phyloP scores from a whole-genome alignment of 1,284 basidiomycete genomes.

The Coniferiporia weirii region DNA sequence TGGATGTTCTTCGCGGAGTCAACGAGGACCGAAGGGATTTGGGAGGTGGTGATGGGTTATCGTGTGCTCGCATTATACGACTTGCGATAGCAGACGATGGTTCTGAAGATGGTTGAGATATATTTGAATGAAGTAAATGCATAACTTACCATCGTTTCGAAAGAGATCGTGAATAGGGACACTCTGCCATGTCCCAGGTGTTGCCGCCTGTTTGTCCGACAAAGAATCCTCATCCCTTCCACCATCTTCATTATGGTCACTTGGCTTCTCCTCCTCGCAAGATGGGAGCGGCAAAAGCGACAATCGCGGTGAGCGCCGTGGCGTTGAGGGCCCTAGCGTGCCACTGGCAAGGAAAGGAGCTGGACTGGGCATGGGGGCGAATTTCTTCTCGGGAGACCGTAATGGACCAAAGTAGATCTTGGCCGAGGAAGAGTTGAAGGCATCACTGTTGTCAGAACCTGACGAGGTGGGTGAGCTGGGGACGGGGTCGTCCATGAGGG shows the following conservation, averaged over 20 bases:
- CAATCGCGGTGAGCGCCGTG: conserved; percentile 49
- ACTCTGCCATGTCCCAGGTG: conserved; percentile 6
- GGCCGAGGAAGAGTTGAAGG: conserved; percentile 32
- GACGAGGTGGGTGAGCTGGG: conserved; percentile 10
- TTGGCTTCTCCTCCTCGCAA: conserved; percentile 24
- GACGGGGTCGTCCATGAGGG: conserved; percentile 4
- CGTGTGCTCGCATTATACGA: conserved; percentile 59
- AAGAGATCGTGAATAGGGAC: conserved; percentile 10
- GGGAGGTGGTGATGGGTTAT: conserved; percentile 74
- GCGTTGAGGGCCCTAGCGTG: conserved; percentile 26
- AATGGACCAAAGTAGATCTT: conserved; percentile 50
- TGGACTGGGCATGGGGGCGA: conserved; percentile 30
- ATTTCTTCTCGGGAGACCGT: conserved; percentile 51
- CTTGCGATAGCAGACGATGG: conserved; percentile 60
- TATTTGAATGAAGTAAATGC: background rate
- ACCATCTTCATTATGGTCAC: conserved; percentile 29
- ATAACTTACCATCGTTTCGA: conserved; percentile 13
- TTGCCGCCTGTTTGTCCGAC: background rate
- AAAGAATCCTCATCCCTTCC: conserved; percentile 13
- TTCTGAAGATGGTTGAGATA: conserved; percentile 34
- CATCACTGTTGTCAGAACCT: conserved; percentile 25
- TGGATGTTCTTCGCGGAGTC: conserved; percentile 9
- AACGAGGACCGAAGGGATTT: conserved; percentile 14
- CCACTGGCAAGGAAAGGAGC: conserved; percentile 19
- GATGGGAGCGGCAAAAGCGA: conserved; percentile 34